Evolutionary conservation across 208 protist species (phyloP), one percentile per base, ranked within the genome.

Genomic region (Acanthamoeba triangularis): DNA sequence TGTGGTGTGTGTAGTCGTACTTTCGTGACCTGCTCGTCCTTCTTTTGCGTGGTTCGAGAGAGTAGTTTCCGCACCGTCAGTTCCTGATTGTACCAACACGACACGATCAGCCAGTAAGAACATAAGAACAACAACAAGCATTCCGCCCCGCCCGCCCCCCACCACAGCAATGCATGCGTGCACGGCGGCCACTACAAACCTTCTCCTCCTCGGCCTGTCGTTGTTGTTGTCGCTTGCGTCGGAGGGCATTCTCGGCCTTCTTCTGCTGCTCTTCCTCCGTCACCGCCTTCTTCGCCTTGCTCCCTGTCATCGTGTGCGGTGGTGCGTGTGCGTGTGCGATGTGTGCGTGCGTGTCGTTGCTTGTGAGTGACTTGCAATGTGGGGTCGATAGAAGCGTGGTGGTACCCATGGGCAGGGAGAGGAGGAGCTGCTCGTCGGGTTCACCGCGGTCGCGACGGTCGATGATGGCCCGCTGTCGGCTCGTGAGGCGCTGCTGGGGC

Each of bases 391-490:
- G 5, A 20, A 28, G 37, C 16, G 37, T n/a, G 6, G 16, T 47
- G 69, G 11, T 80, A 80, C 69, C 18, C 69, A 80, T 80, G 37
- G 69, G 69, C 69, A 80, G 25, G 69, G 69, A 35, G 69, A 80
- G 35, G 69, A 80, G 69, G 18, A n/a, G 35, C 37, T 80, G 69
- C 16, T 35, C 35, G 35, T 80, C 54, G 16, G 20, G 69, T 44
- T 80, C 69, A 6, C 37, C 37, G 14, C 37, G 69, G 37, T 80
- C 37, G 14, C 69, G 30, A 0, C 69, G 30, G 69, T 80, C 69
- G 11, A 80, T 35, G 4, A 80, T 14, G 25, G 69, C 69, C 69
- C 69, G 2, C 25, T 80, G 69, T 25, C 69, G 30, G 69, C 35
- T 80, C 16, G 69, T 80, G 30, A 80, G 69, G 69, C 69, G 69